Conservation (phyloP, 768 basidiomycete genomes). For the Suillus occidentalis region DNA sequence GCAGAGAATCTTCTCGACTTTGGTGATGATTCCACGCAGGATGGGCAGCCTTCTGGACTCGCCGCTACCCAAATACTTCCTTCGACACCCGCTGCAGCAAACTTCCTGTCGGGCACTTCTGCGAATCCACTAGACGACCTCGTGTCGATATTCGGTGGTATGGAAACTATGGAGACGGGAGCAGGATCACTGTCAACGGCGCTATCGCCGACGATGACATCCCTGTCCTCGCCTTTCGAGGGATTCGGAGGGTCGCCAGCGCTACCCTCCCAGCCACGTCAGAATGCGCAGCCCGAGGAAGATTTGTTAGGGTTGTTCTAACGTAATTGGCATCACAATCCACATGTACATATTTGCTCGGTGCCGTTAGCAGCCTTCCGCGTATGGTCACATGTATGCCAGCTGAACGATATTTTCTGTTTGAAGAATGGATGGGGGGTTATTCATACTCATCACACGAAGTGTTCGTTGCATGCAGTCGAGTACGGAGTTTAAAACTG, state of each 20-base stretch:
- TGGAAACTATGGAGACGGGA: constrained; percentile 28
- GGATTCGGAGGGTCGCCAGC: constrained; percentile 17
- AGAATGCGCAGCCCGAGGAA: constrained; percentile 39
- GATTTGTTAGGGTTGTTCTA: constrained; percentile 59
- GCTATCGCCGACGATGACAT: constrained; percentile 11
- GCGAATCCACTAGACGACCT: constrained; percentile 91
- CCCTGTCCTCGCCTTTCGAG: constrained; percentile 21
- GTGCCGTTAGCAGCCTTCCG: background rate
- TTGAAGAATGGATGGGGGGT: background rate
- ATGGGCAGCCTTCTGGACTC: constrained; percentile 70
- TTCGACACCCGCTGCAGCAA: constrained; percentile 71
- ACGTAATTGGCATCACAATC: constrained; percentile 4
- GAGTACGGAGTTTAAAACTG: background rate
- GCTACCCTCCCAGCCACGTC: constrained; percentile 13
- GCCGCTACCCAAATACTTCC: constrained; percentile 76
- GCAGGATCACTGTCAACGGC: constrained; percentile 17
- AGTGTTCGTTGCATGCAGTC: background rate
- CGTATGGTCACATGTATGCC: background rate
- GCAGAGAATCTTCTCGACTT: constrained; percentile 96
- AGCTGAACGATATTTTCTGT: background rate
- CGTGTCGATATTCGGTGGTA: constrained; percentile 84
- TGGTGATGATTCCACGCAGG: constrained; percentile 64
- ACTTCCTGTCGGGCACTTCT: constrained; percentile 74
- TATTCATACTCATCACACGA: background rate
- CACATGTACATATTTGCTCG: background rate